phyloP scores from a whole-genome alignment of 1,139 yeast genomes.

The Candida freyschussii region DNA sequence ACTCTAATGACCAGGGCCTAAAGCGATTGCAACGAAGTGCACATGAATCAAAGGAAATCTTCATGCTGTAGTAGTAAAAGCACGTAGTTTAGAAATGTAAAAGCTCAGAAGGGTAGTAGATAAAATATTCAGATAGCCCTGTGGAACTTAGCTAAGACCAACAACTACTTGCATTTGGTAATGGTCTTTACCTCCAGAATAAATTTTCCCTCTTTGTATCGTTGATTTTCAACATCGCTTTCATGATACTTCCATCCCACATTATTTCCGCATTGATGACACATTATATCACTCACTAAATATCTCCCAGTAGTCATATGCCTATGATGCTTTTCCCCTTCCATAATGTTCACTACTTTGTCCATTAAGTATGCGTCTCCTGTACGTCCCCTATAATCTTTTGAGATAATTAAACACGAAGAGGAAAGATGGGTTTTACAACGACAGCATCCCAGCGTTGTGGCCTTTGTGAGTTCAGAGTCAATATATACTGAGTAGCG shows the following conservation, averaged over 20 bases:
- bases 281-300: constrained; percentile 36
- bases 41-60: no score
- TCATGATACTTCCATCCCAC: constrained; percentile 42
- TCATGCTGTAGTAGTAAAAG: no score
- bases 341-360: constrained; percentile 34
- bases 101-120: no score
- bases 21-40: no score
- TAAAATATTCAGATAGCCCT: no score
- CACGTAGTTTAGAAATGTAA: no score
- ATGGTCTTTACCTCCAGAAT: constrained; percentile 36
- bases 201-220: constrained; percentile 39
- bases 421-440: constrained; percentile 41
- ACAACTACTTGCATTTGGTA: constrained; percentile 10
- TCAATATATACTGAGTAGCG: constrained; percentile 36
- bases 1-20: no score
- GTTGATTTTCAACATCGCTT: constrained; percentile 32
- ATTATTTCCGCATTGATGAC: constrained; percentile 37
- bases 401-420: constrained; percentile 35
- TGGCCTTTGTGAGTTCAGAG: constrained; percentile 25
- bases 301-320: constrained; percentile 41
- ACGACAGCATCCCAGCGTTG: constrained; percentile 36
- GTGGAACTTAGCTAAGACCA: not conserved
- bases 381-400: constrained; percentile 37
- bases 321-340: constrained; percentile 31
- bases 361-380: constrained; percentile 40